A percentile compares a stretch with the other conserved stretches of the same genome.
These are phyloP conservation scores for Cladosporium sp. DNA, from an alignment of 2,329 filamentous ascomycete species.

Conservation along the genomic window DNA sequence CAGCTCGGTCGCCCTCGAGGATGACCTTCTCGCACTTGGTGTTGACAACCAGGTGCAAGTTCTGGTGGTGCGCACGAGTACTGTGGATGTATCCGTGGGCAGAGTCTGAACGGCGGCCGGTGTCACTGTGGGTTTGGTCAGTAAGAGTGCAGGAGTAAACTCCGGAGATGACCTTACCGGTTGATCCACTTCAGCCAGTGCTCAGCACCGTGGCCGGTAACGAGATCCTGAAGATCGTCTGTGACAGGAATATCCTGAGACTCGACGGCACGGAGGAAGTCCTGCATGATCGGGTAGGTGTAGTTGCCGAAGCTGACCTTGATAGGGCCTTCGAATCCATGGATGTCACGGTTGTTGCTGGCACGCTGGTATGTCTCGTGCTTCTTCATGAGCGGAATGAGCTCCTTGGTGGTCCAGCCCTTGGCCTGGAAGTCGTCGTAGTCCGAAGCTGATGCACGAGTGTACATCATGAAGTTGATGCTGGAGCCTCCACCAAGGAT, in stretches of 20 bases:
- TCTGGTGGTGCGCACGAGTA: constrained; percentile 47
- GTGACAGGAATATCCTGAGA: constrained; percentile 73
- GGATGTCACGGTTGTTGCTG: constrained; percentile 20
- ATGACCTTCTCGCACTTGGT: constrained; percentile 51
- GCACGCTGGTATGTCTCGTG: constrained; percentile 41
- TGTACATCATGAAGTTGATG: constrained; percentile 40
- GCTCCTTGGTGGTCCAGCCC: constrained; percentile 25
- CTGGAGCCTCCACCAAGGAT: constrained; percentile 60
- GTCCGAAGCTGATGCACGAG: constrained; percentile 24
- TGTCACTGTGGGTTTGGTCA: constrained; percentile 23
- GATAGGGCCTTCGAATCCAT: constrained; percentile 26
- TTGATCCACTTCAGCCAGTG: constrained; percentile 60
- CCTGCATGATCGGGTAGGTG: constrained; percentile 33
- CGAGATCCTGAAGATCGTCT: constrained; percentile 34
- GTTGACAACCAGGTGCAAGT: constrained; percentile 57
- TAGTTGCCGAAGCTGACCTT: constrained; percentile 23
- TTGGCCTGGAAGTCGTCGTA: constrained; percentile 27
- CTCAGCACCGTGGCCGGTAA: constrained; percentile 37
- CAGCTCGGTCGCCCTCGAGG: constrained; percentile 25
- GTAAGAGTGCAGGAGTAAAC: background rate
- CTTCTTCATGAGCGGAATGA: constrained; percentile 28
- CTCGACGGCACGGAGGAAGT: constrained; percentile 54
- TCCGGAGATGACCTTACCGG: constrained; percentile 15
- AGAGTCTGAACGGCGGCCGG: constrained; percentile 58
- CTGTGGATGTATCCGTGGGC: constrained; percentile 56